A percentile compares a stretch with the other conserved stretches of the same genome.
phyloP scores from a whole-genome alignment of 805 yeast species.

The Pichia pseudocactophila region DNA sequence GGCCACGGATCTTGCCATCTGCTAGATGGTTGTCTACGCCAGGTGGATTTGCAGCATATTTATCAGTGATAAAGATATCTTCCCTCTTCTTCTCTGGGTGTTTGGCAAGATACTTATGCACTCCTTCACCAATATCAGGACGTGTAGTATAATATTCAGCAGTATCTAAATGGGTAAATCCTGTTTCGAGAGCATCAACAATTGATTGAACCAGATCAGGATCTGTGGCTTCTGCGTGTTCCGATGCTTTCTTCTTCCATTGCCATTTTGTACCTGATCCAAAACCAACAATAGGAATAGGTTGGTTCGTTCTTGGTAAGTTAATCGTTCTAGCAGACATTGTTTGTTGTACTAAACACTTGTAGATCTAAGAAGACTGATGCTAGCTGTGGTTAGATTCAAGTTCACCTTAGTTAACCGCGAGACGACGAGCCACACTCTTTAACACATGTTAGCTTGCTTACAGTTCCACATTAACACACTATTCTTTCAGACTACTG shows the following conservation, averaged over 20 bases:
- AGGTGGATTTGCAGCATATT: conserved; percentile 30
- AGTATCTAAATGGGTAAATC: conserved; percentile 54
- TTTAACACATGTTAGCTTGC: no score
- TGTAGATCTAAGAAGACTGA: no score
- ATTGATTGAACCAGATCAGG: conserved; percentile 37
- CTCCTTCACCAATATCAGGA: conserved; percentile 48
- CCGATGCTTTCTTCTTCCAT: conserved; percentile 25
- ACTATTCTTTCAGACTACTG: no score
- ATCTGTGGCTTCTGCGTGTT: conserved; percentile 16
- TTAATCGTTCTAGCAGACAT: background rate
- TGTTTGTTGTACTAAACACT: no score
- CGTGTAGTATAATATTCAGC: conserved; percentile 58
- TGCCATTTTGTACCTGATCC: conserved; percentile 58
- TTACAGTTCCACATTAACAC: no score
- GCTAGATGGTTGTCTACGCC: background rate
- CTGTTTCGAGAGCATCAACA: conserved; percentile 37
- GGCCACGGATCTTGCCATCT: conserved; percentile 29
- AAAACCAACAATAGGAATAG: conserved; percentile 25
- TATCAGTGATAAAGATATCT: conserved; percentile 49
- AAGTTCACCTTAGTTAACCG: no score
- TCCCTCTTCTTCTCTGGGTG: conserved; percentile 31
- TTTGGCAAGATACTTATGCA: conserved; percentile 28
- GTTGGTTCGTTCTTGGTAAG: conserved; percentile 13
- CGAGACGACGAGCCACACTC: no score
- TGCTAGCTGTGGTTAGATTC: no score